Conservation (phyloP, 345 rosid genomes). For the Linum trigynum region DNA sequence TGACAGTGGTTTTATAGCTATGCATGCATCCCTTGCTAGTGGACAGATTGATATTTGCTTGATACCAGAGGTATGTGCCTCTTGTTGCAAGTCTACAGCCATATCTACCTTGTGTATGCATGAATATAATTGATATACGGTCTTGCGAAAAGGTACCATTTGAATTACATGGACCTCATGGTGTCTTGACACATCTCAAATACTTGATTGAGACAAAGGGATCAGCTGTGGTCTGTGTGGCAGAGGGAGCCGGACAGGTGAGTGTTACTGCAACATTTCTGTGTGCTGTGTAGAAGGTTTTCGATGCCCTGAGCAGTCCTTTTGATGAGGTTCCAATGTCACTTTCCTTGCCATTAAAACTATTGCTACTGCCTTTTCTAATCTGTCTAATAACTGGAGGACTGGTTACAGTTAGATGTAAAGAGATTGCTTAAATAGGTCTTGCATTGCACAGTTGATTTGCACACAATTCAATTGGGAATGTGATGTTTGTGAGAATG, state of each 20-base stretch:
- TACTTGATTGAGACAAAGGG: slow-evolving; percentile 92
- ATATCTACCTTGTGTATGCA: not conserved
- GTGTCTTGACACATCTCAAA: slow-evolving; percentile 77
- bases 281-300: not conserved
- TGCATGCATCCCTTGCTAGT: slow-evolving; percentile 96
- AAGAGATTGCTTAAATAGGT: too few relatives aligned
- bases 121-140: slow-evolving; percentile 11
- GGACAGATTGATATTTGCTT: slow-evolving; percentile 95
- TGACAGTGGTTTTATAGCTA: slow-evolving; percentile 91
- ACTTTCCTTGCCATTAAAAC: too few relatives aligned
- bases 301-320: not conserved
- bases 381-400: too few relatives aligned
- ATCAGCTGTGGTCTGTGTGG: slow-evolving; percentile 92
- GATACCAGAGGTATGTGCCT: slow-evolving; percentile 80
- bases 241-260: slow-evolving; percentile 99
- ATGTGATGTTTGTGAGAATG: too few relatives aligned
- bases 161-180: slow-evolving; percentile 78
- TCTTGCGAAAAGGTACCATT: slow-evolving; percentile 56
- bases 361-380: too few relatives aligned
- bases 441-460: too few relatives aligned
- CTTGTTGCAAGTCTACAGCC: not conserved
- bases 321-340: not conserved
- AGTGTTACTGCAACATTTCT: slow-evolving; percentile 2
- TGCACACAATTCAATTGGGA: too few relatives aligned
- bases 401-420: too few relatives aligned